Conservation (phyloP, 1,284 basidiomycete species). For the Crepidotus sp. region DNA sequence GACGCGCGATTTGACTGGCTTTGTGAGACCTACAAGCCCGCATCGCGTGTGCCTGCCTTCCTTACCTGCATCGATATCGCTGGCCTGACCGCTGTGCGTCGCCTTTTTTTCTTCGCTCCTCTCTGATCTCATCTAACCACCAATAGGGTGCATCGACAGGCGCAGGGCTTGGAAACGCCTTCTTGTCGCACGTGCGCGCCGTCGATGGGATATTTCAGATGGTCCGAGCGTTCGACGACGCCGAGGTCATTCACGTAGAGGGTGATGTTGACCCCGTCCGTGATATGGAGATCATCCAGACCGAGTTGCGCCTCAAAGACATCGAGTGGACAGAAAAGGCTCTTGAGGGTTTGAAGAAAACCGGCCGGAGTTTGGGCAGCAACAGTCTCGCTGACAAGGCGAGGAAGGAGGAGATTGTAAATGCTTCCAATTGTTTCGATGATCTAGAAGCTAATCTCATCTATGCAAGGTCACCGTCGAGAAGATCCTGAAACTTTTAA, state of each 20-base stretch:
- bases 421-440: neutral
- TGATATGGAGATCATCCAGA: conserved; percentile 98
- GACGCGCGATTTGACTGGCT: conserved; percentile 96
- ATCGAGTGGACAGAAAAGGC: conserved; percentile 98
- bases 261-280: conserved; percentile 94
- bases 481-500: conserved; percentile 76
- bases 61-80: conserved; percentile 99
- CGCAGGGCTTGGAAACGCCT: conserved; percentile 96
- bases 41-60: conserved; percentile 84
- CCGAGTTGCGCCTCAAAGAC: conserved; percentile 91
- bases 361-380: conserved; percentile 63
- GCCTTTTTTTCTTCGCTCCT: neutral
- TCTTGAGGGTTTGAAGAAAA: conserved; percentile 73
- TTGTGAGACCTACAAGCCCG: conserved; percentile 85
- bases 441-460: neutral
- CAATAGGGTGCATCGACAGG: conserved; percentile 89
- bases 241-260: conserved; percentile 98
- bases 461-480: conserved; percentile 66
- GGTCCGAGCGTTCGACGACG: conserved; percentile 96
- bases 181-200: conserved; percentile 94
- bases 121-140: conserved; percentile 8
- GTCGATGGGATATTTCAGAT: conserved; percentile 99
- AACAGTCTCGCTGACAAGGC: conserved; percentile 89
- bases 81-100: conserved; percentile 82
- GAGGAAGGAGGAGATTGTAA: conserved; percentile 91